Percentiles rank a stretch among this genome's conserved stretches.
phyloP scores from a whole-genome alignment of 2,329 filamentous ascomycete species.

The Thermoascus crustaceus region DNA sequence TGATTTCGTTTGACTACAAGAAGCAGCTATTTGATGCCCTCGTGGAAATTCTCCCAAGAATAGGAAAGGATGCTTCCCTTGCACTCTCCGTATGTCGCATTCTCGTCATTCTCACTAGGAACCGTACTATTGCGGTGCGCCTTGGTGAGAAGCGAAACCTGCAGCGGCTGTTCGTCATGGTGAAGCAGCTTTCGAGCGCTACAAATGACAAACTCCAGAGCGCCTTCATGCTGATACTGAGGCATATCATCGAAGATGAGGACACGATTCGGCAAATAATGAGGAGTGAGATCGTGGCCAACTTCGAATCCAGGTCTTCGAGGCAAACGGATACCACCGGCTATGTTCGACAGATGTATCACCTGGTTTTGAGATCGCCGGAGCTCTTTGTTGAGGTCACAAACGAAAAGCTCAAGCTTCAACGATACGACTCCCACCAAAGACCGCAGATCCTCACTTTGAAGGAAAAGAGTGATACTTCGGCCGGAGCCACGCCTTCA shows the following conservation, averaged over 20 bases:
- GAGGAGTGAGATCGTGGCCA: slow-evolving; percentile 75
- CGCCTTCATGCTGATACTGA: slow-evolving; percentile 74
- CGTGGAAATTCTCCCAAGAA: slow-evolving; percentile 73
- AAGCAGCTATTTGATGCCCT: slow-evolving; percentile 64
- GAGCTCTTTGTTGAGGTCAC: slow-evolving; percentile 80
- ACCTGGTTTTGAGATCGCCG: slow-evolving; percentile 71
- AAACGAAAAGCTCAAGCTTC: slow-evolving; percentile 72
- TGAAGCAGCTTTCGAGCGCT: slow-evolving; percentile 77
- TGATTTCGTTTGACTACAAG: slow-evolving; percentile 59
- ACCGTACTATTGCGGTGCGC: slow-evolving; percentile 62
- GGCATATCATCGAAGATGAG: slow-evolving; percentile 92
- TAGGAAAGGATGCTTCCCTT: slow-evolving; percentile 79
- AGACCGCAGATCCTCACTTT: slow-evolving; percentile 46
- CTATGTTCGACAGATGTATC: slow-evolving; percentile 70
- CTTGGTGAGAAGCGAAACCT: slow-evolving; percentile 85
- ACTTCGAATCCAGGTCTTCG: slow-evolving; percentile 54
- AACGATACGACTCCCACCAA: slow-evolving; percentile 51
- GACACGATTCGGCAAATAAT: slow-evolving; percentile 86
- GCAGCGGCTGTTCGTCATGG: slow-evolving; percentile 86
- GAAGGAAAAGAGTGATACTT: slow-evolving; percentile 37
- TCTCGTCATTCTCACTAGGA: slow-evolving; percentile 78
- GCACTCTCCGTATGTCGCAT: slow-evolving; percentile 77
- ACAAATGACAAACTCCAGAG: slow-evolving; percentile 67
- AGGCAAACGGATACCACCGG: slow-evolving; percentile 60
- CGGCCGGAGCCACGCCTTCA: slow-evolving; percentile 16